Conservation (phyloP, 2,329 filamentous ascomycete genomes). For the Colletotrichum sp. region DNA sequence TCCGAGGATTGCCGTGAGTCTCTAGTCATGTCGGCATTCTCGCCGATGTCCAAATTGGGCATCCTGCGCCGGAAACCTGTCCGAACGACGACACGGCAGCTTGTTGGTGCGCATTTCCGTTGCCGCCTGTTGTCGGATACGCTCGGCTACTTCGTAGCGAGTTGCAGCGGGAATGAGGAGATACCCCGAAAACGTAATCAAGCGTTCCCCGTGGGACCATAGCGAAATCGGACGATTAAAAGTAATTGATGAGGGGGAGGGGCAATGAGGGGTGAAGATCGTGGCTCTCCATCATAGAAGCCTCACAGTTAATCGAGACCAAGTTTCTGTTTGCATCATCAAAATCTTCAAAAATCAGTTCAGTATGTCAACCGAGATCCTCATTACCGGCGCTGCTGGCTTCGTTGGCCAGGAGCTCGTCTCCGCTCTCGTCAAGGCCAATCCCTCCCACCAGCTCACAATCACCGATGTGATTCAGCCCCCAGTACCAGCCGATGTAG, state of each 20-base stretch:
- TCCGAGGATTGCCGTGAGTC: neutral
- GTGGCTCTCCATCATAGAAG: neutral
- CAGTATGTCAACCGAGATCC: conserved; percentile 41
- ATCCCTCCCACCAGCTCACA: conserved; percentile 46
- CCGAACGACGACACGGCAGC: neutral
- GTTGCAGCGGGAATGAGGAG: neutral
- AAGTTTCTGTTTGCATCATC: neutral
- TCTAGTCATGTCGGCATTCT: neutral
- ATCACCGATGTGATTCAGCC: conserved; percentile 63
- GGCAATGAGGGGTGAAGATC: neutral
- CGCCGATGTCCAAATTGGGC: neutral
- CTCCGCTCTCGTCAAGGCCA: conserved; percentile 54
- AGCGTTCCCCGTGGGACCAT: neutral
- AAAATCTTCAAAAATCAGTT: neutral
- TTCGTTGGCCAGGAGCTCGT: conserved; percentile 70
- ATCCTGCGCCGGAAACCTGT: neutral
- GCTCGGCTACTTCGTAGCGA: neutral
- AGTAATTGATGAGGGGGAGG: neutral
- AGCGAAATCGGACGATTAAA: conserved; percentile 9
- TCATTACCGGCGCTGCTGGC: conserved; percentile 69
- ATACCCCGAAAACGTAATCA: neutral
- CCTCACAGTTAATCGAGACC: neutral
- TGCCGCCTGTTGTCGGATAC: neutral
- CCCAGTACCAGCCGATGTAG: conserved; percentile 48
- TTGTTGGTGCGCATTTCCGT: neutral